These are phyloP conservation scores for Russula olivacea DNA, from an alignment of 768 basidiomycete species.

Conservation along the genomic window DNA sequence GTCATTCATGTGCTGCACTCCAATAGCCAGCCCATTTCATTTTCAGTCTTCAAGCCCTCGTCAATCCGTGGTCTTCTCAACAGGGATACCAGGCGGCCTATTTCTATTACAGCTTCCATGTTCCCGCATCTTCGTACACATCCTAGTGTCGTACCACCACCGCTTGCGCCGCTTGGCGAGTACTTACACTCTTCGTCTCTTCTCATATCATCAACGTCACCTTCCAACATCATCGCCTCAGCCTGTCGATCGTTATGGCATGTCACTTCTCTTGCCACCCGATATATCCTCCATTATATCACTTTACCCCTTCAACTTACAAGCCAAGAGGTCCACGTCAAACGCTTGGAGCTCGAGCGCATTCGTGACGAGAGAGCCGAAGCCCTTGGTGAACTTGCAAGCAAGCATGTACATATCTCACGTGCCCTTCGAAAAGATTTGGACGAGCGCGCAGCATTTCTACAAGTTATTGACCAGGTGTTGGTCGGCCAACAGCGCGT, in stretches of 20 bases:
- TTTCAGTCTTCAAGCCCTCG: conserved; percentile 15
- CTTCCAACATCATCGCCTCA: conserved; percentile 22
- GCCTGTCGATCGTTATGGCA: conserved; percentile 13
- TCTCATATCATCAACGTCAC: conserved; percentile 21
- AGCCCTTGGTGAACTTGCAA: conserved; percentile 56
- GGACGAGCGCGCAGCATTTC: conserved; percentile 16
- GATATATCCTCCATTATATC: conserved; percentile 28
- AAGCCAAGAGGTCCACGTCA: conserved; percentile 60
- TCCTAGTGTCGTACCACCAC: conserved; percentile 21
- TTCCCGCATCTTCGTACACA: conserved; percentile 26
- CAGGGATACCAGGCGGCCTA: conserved; percentile 6
- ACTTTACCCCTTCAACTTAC: conserved; percentile 56
- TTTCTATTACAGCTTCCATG: conserved; percentile 12
- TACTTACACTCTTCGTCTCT: conserved; percentile 7
- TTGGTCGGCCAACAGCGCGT: conserved; percentile 11
- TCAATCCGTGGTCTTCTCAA: conserved; percentile 10
- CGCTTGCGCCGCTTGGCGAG: conserved; percentile 14
- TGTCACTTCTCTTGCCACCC: conserved; percentile 14
- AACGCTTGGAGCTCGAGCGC: conserved; percentile 51
- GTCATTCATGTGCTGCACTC: conserved; percentile 19
- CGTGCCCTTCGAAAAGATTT: conserved; percentile 29
- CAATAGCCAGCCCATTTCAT: conserved; percentile 11
- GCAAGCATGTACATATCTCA: conserved; percentile 45
- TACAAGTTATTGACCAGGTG: conserved; percentile 14
- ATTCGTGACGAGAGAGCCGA: conserved; percentile 66